Conservation (phyloP, 371 early-diverging fungal species). For the Conidiobolus incongruus region DNA sequence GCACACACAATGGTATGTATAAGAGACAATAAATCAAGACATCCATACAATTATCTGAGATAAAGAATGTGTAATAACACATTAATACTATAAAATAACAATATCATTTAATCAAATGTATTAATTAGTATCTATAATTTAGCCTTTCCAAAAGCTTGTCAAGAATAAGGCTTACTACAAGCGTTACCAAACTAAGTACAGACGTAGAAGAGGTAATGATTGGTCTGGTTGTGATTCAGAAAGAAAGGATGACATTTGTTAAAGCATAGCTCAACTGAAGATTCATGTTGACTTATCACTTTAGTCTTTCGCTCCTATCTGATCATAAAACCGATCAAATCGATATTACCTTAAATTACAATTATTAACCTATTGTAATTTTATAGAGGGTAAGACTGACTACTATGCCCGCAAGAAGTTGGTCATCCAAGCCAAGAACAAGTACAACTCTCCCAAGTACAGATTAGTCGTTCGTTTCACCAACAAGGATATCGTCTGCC, state of each 20-base stretch:
- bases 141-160: constrained; percentile 80
- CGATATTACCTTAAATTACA: neutral
- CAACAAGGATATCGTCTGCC: constrained; percentile 95
- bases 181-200: constrained; percentile 98
- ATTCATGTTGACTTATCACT: constrained; percentile 10
- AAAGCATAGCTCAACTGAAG: constrained; percentile 62
- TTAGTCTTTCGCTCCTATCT: constrained; percentile 81
- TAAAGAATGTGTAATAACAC: too few relatives aligned
- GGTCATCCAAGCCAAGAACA: constrained; percentile 98
- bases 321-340: constrained; percentile 14
- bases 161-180: constrained; percentile 98
- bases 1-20: too few relatives aligned
- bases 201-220: constrained; percentile 83
- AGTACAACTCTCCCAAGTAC: constrained; percentile 99
- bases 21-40: too few relatives aligned
- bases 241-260: constrained; percentile 12
- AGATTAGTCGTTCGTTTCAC: constrained; percentile 99
- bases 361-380: neutral
- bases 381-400: constrained; percentile 98
- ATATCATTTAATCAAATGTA: too few relatives aligned
- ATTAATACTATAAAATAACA: too few relatives aligned
- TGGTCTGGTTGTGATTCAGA: neutral
- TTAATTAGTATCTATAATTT: too few relatives aligned
- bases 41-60: too few relatives aligned
- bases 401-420: constrained; percentile 99